These are phyloP conservation scores for Penicillium sp. DNA, from an alignment of 2,329 filamentous ascomycete genomes.

Conservation along the genomic window DNA sequence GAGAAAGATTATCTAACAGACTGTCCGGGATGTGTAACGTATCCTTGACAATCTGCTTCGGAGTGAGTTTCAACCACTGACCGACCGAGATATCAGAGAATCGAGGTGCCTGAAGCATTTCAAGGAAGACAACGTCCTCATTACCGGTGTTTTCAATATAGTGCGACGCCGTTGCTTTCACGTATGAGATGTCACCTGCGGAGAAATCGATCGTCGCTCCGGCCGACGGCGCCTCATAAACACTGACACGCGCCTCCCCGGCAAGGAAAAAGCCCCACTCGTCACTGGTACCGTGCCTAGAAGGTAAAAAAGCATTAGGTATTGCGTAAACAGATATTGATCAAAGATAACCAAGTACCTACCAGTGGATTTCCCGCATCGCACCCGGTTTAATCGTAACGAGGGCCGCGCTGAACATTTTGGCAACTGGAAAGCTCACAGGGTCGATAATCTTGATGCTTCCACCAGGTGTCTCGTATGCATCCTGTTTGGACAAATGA, in stretches of 20 bases:
- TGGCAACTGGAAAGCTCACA: slow-evolving; percentile 4
- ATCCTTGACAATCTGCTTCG: slow-evolving; percentile 7
- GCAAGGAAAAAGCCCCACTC: slow-evolving; percentile 9
- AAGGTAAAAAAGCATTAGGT: not conserved
- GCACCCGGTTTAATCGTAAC: slow-evolving; percentile 8
- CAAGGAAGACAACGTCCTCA: slow-evolving; percentile 5
- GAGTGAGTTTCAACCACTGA: slow-evolving; percentile 9
- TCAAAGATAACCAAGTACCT: not conserved
- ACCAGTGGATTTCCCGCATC: slow-evolving; percentile 8
- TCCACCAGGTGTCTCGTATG: slow-evolving; percentile 6
- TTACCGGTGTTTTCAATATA: slow-evolving; percentile 8
- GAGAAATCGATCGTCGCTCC: slow-evolving; percentile 5
- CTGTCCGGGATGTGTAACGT: slow-evolving; percentile 6
- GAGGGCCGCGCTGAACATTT: slow-evolving; percentile 4
- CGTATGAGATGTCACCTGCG: slow-evolving; percentile 6
- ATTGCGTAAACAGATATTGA: not conserved
- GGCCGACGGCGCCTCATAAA: slow-evolving; percentile 3
- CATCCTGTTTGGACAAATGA: slow-evolving; percentile 3
- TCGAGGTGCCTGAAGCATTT: slow-evolving; percentile 3
- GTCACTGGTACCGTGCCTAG: slow-evolving; percentile 7
- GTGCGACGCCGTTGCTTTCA: slow-evolving; percentile 1
- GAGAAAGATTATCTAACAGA: slow-evolving; percentile 4
- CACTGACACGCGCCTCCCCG: slow-evolving; percentile 1
- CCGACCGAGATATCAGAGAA: slow-evolving; percentile 7
- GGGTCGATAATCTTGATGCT: slow-evolving; percentile 11